A percentile compares a stretch with the other conserved stretches of the same genome.
Evolutionary conservation across 2,329 filamentous ascomycete species (phyloP).

Genomic region (Penicillium sp.): DNA sequence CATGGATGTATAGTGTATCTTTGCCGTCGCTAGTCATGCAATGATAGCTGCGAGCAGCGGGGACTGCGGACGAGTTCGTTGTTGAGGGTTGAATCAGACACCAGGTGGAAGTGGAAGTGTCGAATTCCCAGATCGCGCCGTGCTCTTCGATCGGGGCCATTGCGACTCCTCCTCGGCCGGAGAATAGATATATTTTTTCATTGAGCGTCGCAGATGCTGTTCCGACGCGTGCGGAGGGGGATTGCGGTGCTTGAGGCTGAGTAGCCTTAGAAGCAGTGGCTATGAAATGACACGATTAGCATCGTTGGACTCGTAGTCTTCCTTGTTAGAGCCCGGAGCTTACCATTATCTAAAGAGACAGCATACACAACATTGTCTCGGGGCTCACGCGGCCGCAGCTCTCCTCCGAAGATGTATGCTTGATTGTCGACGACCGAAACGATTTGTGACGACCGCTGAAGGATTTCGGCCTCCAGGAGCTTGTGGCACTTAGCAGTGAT

Average conservation of each 20-base stretch:
- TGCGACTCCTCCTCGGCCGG: constrained; percentile 72
- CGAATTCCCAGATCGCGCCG: constrained; percentile 78
- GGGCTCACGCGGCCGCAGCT: constrained; percentile 68
- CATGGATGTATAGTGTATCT: constrained; percentile 76
- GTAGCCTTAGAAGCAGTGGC: background rate
- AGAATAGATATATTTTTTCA: constrained; percentile 78
- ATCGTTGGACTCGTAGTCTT: background rate
- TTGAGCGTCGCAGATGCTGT: constrained; percentile 73
- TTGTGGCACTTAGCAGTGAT: constrained; percentile 28
- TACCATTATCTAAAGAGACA: constrained; percentile 56
- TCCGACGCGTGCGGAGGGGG: constrained; percentile 72
- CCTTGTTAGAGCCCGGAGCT: constrained; percentile 1
- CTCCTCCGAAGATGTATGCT: constrained; percentile 79
- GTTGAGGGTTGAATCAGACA: constrained; percentile 62
- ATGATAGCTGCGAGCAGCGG: constrained; percentile 75
- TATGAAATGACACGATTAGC: background rate
- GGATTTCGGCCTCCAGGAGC: constrained; percentile 29
- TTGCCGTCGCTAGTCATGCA: constrained; percentile 65
- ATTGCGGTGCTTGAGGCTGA: constrained; percentile 39
- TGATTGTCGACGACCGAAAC: constrained; percentile 65
- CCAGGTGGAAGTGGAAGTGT: constrained; percentile 71
- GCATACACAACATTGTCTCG: constrained; percentile 76
- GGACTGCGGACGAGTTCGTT: constrained; percentile 52
- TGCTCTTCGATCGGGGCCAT: constrained; percentile 75
- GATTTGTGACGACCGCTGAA: constrained; percentile 72